Evolutionary conservation across 2,329 filamentous ascomycete species (phyloP).

Genomic region (Madurella mycetomatis): DNA sequence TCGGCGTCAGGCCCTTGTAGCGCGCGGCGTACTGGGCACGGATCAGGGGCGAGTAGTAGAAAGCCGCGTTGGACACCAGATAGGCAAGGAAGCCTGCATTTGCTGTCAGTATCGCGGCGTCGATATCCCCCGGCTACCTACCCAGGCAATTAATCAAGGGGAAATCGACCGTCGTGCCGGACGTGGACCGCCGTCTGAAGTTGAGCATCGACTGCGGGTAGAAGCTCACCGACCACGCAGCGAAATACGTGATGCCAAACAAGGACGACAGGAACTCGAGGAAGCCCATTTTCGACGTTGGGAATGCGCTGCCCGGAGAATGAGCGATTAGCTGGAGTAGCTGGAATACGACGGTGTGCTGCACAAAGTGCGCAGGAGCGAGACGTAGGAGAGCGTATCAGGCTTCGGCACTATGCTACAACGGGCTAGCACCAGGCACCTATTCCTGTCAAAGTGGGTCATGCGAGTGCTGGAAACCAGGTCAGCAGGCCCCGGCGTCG

Average conservation of each 20-base stretch:
- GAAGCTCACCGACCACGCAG: constrained; percentile 82
- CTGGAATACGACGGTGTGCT: no score
- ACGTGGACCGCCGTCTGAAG: constrained; percentile 68
- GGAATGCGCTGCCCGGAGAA: no score
- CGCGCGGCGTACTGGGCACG: constrained; percentile 78
- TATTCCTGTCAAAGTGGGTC: no score
- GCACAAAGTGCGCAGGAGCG: no score
- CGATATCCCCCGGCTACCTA: constrained; percentile 23
- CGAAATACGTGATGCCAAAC: constrained; percentile 71
- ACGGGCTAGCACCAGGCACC: no score
- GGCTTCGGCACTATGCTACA: no score
- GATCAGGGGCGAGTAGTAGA: constrained; percentile 75
- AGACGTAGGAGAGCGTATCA: no score
- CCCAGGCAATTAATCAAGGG: constrained; percentile 67
- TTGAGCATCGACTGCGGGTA: constrained; percentile 89
- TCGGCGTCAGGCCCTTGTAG: constrained; percentile 70
- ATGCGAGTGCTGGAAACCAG: no score
- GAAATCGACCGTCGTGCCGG: constrained; percentile 84
- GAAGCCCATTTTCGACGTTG: constrained; percentile 27
- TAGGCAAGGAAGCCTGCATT: constrained; percentile 68
- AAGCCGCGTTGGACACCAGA: constrained; percentile 65
- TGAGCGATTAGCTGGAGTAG: no score
- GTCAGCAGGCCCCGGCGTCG: no score
- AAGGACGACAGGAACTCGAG: constrained; percentile 50
- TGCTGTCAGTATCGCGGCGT: not conserved